A percentile compares a stretch with the other conserved stretches of the same genome.
These are phyloP conservation scores for Saccharomyces hybrid DNA, from an alignment of 1,139 yeast genomes.

Conservation along the genomic window DNA sequence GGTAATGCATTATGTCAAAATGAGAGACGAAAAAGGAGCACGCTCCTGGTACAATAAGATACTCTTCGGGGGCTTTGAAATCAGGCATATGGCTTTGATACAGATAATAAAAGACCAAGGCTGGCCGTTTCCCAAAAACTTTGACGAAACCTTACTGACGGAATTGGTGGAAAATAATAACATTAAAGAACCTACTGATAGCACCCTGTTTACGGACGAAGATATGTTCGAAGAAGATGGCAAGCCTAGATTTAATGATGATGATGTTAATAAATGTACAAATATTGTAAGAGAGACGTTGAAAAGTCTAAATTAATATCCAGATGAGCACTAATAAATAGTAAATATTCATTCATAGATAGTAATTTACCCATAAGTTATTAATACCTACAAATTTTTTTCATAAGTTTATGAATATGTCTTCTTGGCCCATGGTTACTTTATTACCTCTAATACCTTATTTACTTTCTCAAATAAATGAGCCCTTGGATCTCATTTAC, in stretches of 20 bases:
- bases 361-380: not conserved
- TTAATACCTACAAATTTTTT: not conserved
- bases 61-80: conserved; percentile 15
- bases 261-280: not conserved
- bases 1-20: conserved; percentile 16
- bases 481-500: not conserved
- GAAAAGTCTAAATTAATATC: not conserved
- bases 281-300: not conserved
- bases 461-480: too few relatives aligned
- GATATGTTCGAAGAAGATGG: not conserved
- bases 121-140: conserved; percentile 22
- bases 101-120: conserved; percentile 12
- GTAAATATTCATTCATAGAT: not conserved
- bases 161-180: not conserved
- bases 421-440: not conserved
- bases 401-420: not conserved
- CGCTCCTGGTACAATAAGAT: conserved; percentile 26
- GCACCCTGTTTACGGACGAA: not conserved
- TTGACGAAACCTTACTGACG: conserved; percentile 10
- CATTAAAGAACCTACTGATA: not conserved
- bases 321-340: not conserved
- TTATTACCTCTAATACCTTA: not conserved
- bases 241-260: not conserved
- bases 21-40: conserved; percentile 18
- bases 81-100: conserved; percentile 18